A percentile compares a stretch with the other conserved stretches of the same genome.
These are phyloP conservation scores for Fraxinus ornus DNA, from an alignment of 305 asterid species.

Conservation along the genomic window DNA sequence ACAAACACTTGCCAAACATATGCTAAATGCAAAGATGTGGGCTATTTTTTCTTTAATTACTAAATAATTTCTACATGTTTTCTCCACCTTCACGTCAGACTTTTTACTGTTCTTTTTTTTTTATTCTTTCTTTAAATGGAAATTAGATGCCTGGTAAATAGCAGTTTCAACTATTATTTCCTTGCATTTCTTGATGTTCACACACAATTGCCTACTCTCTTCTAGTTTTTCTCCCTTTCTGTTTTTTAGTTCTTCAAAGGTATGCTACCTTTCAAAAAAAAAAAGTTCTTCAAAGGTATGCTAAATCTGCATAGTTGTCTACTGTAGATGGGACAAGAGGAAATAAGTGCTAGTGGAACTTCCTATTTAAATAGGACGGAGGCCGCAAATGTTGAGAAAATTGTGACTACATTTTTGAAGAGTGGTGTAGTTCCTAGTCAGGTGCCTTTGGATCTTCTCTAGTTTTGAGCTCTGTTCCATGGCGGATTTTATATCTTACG, in stretches of 20 bases:
- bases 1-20: background rate
- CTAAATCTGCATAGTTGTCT: constrained; percentile 22
- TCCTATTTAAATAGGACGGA: constrained; percentile 97
- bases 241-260: constrained; percentile 9
- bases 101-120: background rate
- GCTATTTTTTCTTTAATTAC: background rate
- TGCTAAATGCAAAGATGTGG: constrained; percentile 8
- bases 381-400: constrained; percentile 98
- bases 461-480: constrained; percentile 10
- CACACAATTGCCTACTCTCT: constrained; percentile 9
- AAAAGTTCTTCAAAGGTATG: constrained; percentile 7
- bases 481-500: constrained; percentile 3
- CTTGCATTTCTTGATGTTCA: constrained; percentile 14
- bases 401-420: constrained; percentile 92
- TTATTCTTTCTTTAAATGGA: background rate
- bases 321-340: constrained; percentile 99
- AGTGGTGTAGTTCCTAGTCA: constrained; percentile 99
- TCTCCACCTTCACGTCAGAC: background rate
- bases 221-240: constrained; percentile 16
- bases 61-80: background rate
- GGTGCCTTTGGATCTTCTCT: constrained; percentile 44
- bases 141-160: background rate
- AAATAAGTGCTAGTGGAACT: constrained; percentile 99
- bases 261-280: background rate
- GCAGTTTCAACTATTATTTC: background rate